Base-by-base conservation (phyloP, 2,329 filamentous ascomycete genomes). In the Paradendryphiella salina region DNA sequence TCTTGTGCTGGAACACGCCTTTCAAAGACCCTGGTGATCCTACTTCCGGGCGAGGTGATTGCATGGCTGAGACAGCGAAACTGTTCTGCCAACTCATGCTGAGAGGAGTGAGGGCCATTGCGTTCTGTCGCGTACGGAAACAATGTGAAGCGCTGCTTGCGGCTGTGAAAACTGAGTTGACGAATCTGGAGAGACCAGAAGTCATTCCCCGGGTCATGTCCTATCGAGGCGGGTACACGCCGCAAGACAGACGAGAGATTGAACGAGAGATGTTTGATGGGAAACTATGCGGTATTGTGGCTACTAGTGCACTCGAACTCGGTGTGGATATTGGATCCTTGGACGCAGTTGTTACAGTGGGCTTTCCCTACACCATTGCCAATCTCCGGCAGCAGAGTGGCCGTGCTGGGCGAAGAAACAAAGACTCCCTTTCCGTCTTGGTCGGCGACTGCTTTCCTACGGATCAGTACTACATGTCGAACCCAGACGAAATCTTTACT, bases 181-280 rank as follows among this genome's bases (percentile, higher is more conserved):
- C 83, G 29, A 79, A 79, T 1, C 77, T 96, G 1, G 90, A 90
- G 18, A 81, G 90, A 34, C 74, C 83, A 3, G 91, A 96, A 64
- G 87, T 90, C 31, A 84, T 85, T 64, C 83, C 83, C 21, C 80
- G 93, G 38, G 90, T 99, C 1, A 96, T 96, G 91, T 90, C 89
- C 0, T 99, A 99, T 67, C 85, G 94, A 55, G 94, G 94, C 18
- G 94, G 94, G 0, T 99, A 99, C 67, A 96, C 92, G 3, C 85
- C 93, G 1, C 88, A 95, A 69, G 94, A 99, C 65, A 82, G 94
- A 48, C 84, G 94, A 14, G 80, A 83, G 48, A 96, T 99, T 52
- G 94, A 99, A 72, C 85, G 82, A 20, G 92, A 97, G 69, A 97
- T 99, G 94, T 99, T 99, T 62, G 89, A 96, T 48, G 94, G 94